phyloP scores from a whole-genome alignment of 352 stramenopile species.

The Phytopythium vexans region DNA sequence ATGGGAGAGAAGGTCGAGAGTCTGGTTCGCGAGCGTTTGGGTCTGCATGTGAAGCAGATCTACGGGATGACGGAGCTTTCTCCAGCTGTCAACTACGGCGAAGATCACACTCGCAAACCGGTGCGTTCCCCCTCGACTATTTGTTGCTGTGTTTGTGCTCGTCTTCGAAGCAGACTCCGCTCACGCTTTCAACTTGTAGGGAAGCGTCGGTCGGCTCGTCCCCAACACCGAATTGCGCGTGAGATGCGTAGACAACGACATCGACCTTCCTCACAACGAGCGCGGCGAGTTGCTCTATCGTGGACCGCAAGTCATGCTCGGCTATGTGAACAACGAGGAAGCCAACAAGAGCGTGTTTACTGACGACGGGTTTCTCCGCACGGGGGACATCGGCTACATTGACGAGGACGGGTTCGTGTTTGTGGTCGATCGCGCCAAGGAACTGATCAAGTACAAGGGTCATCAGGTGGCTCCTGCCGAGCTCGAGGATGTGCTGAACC shows the following conservation, averaged over 20 bases:
- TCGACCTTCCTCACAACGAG: conserved; percentile 31
- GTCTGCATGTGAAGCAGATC: conserved; percentile 38
- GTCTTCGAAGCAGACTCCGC: no score
- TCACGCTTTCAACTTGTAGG: conserved; percentile 3
- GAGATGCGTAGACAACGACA: conserved; percentile 33
- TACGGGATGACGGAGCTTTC: conserved; percentile 70
- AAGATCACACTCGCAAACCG: conserved; percentile 24
- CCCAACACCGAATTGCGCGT: conserved; percentile 58
- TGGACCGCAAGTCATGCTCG: conserved; percentile 92
- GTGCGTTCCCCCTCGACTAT: conserved; percentile 3
- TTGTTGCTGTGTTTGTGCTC: neutral
- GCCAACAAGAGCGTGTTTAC: conserved; percentile 80
- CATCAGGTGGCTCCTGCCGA: conserved; percentile 90
- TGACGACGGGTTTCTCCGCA: conserved; percentile 80
- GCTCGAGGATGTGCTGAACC: conserved; percentile 88
- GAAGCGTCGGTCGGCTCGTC: conserved; percentile 43
- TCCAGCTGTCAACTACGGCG: conserved; percentile 29
- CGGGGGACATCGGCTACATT: conserved; percentile 89
- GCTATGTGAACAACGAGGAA: conserved; percentile 89
- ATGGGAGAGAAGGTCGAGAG: conserved; percentile 76
- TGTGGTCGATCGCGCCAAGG: conserved; percentile 91
- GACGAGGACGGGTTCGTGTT: conserved; percentile 91
- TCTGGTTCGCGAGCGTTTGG: conserved; percentile 60
- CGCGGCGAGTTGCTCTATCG: conserved; percentile 85
- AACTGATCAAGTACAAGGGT: conserved; percentile 94